These are phyloP conservation scores for Cyathus striatus DNA, from an alignment of 768 basidiomycete species.

Conservation along the genomic window DNA sequence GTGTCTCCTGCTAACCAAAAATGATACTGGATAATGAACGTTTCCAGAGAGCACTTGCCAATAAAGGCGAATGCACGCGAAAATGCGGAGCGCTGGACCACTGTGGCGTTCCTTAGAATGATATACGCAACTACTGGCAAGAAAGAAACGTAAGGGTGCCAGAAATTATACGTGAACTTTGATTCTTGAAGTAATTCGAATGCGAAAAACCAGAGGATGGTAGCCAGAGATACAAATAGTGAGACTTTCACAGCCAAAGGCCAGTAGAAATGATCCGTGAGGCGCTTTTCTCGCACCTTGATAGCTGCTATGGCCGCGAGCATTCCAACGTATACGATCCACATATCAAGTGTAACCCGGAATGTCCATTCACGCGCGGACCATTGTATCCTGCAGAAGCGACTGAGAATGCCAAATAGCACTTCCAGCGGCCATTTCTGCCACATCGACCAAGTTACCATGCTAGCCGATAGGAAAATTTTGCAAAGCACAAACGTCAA, in stretches of 20 bases:
- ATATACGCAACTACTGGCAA: slow-evolving; percentile 77
- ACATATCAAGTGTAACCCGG: slow-evolving; percentile 84
- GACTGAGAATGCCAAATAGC: slow-evolving; percentile 58
- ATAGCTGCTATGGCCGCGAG: slow-evolving; percentile 65
- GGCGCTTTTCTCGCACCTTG: slow-evolving; percentile 67
- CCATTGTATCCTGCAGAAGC: slow-evolving; percentile 76
- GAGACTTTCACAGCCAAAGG: slow-evolving; percentile 42
- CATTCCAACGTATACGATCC: slow-evolving; percentile 88
- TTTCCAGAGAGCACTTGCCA: slow-evolving; percentile 85
- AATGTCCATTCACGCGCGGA: slow-evolving; percentile 85
- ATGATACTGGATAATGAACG: slow-evolving; percentile 89
- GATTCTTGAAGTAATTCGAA: slow-evolving; percentile 74
- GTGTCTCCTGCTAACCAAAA: slow-evolving; percentile 84
- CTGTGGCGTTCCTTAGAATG: slow-evolving; percentile 70
- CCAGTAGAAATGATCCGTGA: slow-evolving; percentile 72
- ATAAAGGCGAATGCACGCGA: slow-evolving; percentile 74
- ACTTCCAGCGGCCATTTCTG: slow-evolving; percentile 56
- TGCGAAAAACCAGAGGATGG: slow-evolving; percentile 71
- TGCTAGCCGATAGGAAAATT: slow-evolving; percentile 55
- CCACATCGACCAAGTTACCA: slow-evolving; percentile 64
- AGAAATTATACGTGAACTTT: slow-evolving; percentile 84
- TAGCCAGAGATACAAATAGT: slow-evolving; percentile 44
- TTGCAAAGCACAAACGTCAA: slow-evolving; percentile 66
- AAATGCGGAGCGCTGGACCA: slow-evolving; percentile 62
- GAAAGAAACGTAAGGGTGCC: slow-evolving; percentile 79